phyloP scores from a whole-genome alignment of 2,329 filamentous ascomycete species.

The Beauveria sp. region DNA sequence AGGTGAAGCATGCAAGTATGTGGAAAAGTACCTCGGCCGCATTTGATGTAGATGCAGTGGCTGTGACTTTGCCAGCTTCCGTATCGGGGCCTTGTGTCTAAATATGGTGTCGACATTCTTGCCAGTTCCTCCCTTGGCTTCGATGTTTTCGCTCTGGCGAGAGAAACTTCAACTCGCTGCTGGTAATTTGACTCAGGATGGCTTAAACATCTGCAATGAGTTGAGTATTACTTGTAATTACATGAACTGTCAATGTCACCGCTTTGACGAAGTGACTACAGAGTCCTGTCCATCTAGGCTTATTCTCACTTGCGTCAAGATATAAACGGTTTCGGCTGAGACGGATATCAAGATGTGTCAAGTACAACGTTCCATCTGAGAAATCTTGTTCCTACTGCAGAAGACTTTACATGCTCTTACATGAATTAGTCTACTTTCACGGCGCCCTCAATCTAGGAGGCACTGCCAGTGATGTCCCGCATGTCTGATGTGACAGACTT shows the following conservation, averaged over 20 bases:
- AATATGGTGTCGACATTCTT: slow-evolving; percentile 41
- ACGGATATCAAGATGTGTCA: no score
- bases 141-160: slow-evolving; percentile 52
- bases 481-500: no score
- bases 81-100: slow-evolving; percentile 20
- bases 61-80: slow-evolving; percentile 26
- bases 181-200: slow-evolving; percentile 48
- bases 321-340: no score
- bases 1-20: not conserved
- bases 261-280: not conserved
- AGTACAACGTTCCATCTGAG: no score
- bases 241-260: slow-evolving; percentile 23
- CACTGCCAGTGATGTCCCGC: no score
- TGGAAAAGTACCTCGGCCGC: not conserved
- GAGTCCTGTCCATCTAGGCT: not conserved
- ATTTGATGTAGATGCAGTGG: not conserved
- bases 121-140: slow-evolving; percentile 36
- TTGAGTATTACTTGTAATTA: slow-evolving; percentile 54
- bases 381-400: no score
- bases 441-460: no score
- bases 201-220: slow-evolving; percentile 44
- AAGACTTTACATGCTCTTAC: no score
- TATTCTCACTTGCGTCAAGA: no score
- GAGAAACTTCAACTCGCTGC: slow-evolving; percentile 42
- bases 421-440: no score